Base-by-base conservation (phyloP, 768 basidiomycete species). In the Pleurotus salmoneostramineus region DNA sequence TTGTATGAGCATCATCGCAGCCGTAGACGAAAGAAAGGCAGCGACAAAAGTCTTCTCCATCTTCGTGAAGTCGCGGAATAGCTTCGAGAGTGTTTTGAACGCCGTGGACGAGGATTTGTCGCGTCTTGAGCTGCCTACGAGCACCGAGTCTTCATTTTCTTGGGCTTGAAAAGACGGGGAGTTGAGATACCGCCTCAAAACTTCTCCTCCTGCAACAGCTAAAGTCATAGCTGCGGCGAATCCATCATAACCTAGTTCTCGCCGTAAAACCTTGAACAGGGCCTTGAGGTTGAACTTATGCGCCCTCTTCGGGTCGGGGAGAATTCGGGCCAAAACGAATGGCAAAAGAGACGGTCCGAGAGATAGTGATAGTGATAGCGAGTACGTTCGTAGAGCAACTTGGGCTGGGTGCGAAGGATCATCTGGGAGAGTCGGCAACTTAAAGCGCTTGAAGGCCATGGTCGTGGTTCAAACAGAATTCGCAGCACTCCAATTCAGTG, bases 181-280 rank as follows among this genome's bases (percentile, higher is more conserved):
- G 8, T 65, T 58, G 81, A 79, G 85, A 7, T 83, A 56, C 33
- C 73, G 71, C 51, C 76, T 75, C 15, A 91, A 65, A 36, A 76
- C 71, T 33, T 80, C 77, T 2, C 89, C 89, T 6, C 89, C 90
- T 0, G 80, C 88, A 4, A 89, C 74, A 12, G 84, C 79, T 5
- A 82, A 64, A 0, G 88, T 83, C 56, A 90, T 79, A 32, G 87
- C 80, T 57, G 81, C 86, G 5, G 91, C 86, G 67, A 92, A 89
- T 11, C 88, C 83, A 57, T 82, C 83, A 37, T 77, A 60, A 6
- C 79, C 77, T 8, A 89, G 68, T 64, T 91, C 88, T 42, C 81
- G 78, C 56, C 64, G 71, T 6, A 92, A 68, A 10, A 84, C 67
- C 48, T 73, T 70, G 59, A 63, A 61, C 43, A 79, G 62, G 31